These are phyloP conservation scores for Gentiana macrophylla DNA, from an alignment of 257 asterid genomes.

Conservation along the genomic window DNA sequence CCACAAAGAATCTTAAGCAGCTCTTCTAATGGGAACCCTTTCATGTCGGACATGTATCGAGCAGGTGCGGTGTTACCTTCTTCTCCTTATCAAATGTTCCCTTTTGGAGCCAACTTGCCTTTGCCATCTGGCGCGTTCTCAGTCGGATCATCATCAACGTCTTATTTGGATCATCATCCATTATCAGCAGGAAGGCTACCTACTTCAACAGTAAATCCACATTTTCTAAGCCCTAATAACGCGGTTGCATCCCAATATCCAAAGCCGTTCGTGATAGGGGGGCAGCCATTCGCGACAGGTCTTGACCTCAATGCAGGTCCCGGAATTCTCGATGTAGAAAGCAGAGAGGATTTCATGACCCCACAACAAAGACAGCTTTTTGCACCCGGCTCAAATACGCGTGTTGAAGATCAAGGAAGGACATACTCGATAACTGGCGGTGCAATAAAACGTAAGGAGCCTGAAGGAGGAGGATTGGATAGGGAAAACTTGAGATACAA, in stretches of 20 bases:
- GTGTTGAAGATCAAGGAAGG: slow-evolving; percentile 57
- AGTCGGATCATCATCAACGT: slow-evolving; percentile 29
- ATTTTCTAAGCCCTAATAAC: slow-evolving; percentile 46
- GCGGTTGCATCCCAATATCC: slow-evolving; percentile 51
- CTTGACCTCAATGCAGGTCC: slow-evolving; percentile 88
- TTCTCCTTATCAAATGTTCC: slow-evolving; percentile 39
- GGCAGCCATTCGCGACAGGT: slow-evolving; percentile 33
- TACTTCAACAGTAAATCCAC: slow-evolving; percentile 45
- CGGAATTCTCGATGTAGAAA: slow-evolving; percentile 50
- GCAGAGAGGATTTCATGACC: slow-evolving; percentile 35
- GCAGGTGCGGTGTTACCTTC: slow-evolving; percentile 68
- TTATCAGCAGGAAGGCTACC: slow-evolving; percentile 48
- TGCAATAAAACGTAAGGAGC: slow-evolving; percentile 60
- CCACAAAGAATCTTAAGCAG: slow-evolving; percentile 47
- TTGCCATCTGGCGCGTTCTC: slow-evolving; percentile 49
- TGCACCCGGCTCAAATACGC: slow-evolving; percentile 47
- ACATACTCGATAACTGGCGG: slow-evolving; percentile 42
- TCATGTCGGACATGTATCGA: slow-evolving; percentile 46
- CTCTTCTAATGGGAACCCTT: slow-evolving; percentile 37
- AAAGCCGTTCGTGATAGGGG: slow-evolving; percentile 38
- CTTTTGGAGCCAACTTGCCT: slow-evolving; percentile 52
- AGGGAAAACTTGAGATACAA: slow-evolving; percentile 54
- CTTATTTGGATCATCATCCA: slow-evolving; percentile 16
- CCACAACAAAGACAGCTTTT: slow-evolving; percentile 45
- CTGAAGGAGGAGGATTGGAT: slow-evolving; percentile 79